Percentiles rank a stretch among this genome's conserved stretches.
These are phyloP conservation scores for Talinum fruticosum DNA, from an alignment of 148 eudicot genomes.

Conservation along the genomic window DNA sequence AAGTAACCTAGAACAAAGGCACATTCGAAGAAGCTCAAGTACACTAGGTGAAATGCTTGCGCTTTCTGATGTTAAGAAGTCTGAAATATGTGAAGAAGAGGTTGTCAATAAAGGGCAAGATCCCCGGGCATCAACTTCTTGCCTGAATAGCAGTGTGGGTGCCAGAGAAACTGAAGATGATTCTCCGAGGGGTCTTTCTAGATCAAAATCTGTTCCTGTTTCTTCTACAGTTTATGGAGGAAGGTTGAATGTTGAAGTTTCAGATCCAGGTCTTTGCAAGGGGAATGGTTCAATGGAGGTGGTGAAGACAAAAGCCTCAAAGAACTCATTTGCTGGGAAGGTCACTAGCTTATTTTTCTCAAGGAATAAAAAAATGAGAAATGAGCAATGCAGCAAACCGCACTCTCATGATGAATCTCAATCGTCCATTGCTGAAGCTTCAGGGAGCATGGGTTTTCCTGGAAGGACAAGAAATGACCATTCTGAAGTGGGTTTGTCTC, in stretches of 20 bases:
- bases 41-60: slow-evolving; percentile 98
- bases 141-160: slow-evolving; percentile 33
- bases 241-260: slow-evolving; percentile 32
- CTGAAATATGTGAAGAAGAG: slow-evolving; percentile 43
- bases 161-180: slow-evolving; percentile 32
- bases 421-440: slow-evolving; percentile 23
- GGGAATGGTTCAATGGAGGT: slow-evolving; percentile 39
- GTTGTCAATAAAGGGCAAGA: slow-evolving; percentile 32
- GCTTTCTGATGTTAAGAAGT: slow-evolving; percentile 70
- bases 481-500: slow-evolving; percentile 28
- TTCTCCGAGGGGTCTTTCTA: slow-evolving; percentile 55
- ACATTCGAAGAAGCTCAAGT: slow-evolving; percentile 63
- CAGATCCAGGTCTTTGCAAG: slow-evolving; percentile 37
- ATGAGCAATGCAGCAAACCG: slow-evolving; percentile 41
- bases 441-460: slow-evolving; percentile 20
- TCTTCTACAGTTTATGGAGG: slow-evolving; percentile 45
- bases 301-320: slow-evolving; percentile 42
- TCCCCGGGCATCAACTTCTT: slow-evolving; percentile 53
- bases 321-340: slow-evolving; percentile 65
- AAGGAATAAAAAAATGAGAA: slow-evolving; percentile 51
- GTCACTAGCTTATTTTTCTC: slow-evolving; percentile 86
- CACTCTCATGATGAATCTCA: slow-evolving; percentile 36
- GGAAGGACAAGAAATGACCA: slow-evolving; percentile 33
- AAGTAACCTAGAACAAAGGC: slow-evolving; percentile 51
- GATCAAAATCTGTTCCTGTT: slow-evolving; percentile 89